Percentiles rank a stretch among this genome's conserved stretches.
Evolutionary conservation across 2,329 filamentous ascomycete species (phyloP).

Genomic region (Tolypocladium capitatum): DNA sequence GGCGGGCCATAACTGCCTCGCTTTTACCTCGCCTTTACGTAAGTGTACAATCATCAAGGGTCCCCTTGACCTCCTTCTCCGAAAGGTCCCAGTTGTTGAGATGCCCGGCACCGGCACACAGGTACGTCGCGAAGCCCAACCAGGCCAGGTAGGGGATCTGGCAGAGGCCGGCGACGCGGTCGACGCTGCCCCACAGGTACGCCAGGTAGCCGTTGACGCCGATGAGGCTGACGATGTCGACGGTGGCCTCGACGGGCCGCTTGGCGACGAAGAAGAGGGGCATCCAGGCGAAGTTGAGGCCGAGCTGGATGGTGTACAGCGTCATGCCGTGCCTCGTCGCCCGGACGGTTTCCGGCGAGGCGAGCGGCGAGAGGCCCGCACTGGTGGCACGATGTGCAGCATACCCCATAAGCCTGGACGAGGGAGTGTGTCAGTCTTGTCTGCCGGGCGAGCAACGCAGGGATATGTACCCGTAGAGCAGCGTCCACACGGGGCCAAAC

Average conservation of each 20-base stretch:
- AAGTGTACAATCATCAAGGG: not conserved
- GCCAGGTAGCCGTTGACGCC: conserved; percentile 62
- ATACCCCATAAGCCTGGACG: conserved; percentile 62
- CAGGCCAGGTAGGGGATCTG: conserved; percentile 75
- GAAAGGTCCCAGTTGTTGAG: conserved; percentile 55
- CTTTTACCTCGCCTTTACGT: too few species aligned
- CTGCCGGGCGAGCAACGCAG: too few species aligned
- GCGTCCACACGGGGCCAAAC: conserved; percentile 54
- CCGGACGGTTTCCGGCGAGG: conserved; percentile 38
- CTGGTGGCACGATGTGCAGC: conserved; percentile 67
- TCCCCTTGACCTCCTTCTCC: conserved; percentile 14
- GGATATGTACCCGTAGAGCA: conserved; percentile 41
- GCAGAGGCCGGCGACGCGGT: conserved; percentile 57
- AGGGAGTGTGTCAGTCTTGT: not conserved
- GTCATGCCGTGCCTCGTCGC: conserved; percentile 57
- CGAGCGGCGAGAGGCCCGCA: conserved; percentile 44
- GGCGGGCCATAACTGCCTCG: too few species aligned
- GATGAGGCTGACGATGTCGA: conserved; percentile 60
- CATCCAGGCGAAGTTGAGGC: conserved; percentile 79
- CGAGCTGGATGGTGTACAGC: conserved; percentile 76
- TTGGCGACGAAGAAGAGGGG: conserved; percentile 79
- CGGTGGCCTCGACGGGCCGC: conserved; percentile 58
- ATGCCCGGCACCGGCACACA: conserved; percentile 56
- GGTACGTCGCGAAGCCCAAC: conserved; percentile 78
- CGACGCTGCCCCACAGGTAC: conserved; percentile 63